Conservation (phyloP, 2,329 filamentous ascomycete species). For the Aurifilum marmelostoma region DNA sequence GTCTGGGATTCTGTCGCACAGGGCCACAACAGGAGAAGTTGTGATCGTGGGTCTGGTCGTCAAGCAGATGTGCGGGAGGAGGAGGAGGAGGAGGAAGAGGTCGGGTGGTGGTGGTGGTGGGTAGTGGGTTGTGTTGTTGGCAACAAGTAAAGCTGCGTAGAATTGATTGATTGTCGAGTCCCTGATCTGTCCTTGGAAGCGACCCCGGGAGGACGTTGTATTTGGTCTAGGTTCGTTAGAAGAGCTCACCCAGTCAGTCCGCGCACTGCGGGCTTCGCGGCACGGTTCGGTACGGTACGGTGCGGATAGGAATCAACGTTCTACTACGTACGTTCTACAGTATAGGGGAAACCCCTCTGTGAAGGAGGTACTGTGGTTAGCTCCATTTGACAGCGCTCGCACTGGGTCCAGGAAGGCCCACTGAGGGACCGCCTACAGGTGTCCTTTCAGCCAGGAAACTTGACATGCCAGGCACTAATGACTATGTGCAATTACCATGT, state of each 20-base stretch:
- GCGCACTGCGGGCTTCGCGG: background rate
- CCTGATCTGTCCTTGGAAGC: constrained; percentile 24
- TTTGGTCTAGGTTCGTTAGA: background rate
- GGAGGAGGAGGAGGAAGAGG: background rate
- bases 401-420: constrained; percentile 1
- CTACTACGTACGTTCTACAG: background rate
- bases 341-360: background rate
- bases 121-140: constrained; percentile 1
- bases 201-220: constrained; percentile 10
- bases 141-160: background rate
- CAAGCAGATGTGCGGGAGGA: background rate
- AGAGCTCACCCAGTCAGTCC: background rate
- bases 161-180: constrained; percentile 1
- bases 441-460: background rate
- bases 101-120: constrained; percentile 1
- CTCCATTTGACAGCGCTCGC: background rate
- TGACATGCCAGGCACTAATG: background rate
- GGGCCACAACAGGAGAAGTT: background rate
- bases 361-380: background rate
- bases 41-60: constrained; percentile 9
- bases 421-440: background rate
- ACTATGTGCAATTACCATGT: background rate
- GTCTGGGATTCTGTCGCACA: constrained; percentile 5
- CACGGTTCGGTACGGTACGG: constrained; percentile 16
- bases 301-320: background rate